phyloP scores from a whole-genome alignment of 2,329 filamentous ascomycete species.

The Fusarium sp. region DNA sequence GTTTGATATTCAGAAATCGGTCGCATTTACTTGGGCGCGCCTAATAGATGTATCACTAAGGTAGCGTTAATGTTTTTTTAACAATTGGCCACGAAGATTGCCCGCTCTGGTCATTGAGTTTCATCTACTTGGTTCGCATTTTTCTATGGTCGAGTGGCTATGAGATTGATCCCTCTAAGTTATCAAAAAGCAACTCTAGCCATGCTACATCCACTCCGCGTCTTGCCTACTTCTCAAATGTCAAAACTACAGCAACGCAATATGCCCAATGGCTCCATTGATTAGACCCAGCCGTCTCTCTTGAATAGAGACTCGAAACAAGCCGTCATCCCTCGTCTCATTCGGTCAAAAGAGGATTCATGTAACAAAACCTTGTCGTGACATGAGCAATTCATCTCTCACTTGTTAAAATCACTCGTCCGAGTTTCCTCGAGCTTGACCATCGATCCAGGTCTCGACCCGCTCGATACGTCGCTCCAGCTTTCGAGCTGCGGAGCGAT shows the following conservation, averaged over 20 bases:
- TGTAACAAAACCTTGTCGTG: neutral
- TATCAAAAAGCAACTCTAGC: conserved; percentile 22
- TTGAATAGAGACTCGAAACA: conserved; percentile 6
- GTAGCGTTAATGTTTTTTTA: conserved; percentile 13
- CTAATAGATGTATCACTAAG: conserved; percentile 25
- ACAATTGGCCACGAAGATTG: conserved; percentile 20
- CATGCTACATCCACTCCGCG: conserved; percentile 1
- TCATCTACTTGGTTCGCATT: neutral
- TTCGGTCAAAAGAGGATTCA: neutral
- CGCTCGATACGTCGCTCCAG: conserved; percentile 2
- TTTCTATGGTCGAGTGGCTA: conserved; percentile 6
- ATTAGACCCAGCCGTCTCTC: neutral
- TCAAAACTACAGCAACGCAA: neutral
- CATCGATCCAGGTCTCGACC: conserved; percentile 40
- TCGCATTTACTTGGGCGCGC: conserved; percentile 18
- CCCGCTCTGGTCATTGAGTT: conserved; percentile 7
- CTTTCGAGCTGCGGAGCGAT: conserved; percentile 4
- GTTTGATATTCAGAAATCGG: conserved; percentile 4
- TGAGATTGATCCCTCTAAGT: conserved; percentile 2
- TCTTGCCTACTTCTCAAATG: conserved; percentile 4
- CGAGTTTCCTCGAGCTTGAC: neutral
- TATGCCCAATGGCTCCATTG: neutral
- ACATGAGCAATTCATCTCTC: neutral
- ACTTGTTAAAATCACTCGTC: neutral
- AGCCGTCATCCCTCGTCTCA: neutral